phyloP scores from a whole-genome alignment of 1,284 basidiomycete species.

The Apiotrichum porosum region DNA sequence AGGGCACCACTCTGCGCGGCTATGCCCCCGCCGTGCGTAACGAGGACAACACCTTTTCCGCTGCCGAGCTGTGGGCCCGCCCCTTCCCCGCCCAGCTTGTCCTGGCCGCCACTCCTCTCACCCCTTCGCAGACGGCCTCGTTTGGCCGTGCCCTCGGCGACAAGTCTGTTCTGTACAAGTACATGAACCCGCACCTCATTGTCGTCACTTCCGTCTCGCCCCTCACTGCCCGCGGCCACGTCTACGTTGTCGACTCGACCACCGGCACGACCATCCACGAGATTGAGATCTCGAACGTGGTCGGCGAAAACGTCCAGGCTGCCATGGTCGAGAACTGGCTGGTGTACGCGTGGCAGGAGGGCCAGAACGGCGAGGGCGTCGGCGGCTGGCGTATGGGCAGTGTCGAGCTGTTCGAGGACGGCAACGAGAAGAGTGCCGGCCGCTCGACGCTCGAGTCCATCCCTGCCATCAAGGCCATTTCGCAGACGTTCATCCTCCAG shows the following conservation, averaged over 20 bases:
- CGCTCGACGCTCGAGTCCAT: constrained; percentile 61
- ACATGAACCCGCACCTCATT: constrained; percentile 76
- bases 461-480: constrained; percentile 56
- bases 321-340: constrained; percentile 88
- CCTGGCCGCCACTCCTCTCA: constrained; percentile 19
- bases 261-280: constrained; percentile 74
- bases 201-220: constrained; percentile 59
- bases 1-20: constrained; percentile 15
- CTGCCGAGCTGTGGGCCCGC: constrained; percentile 56
- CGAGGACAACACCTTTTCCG: constrained; percentile 5
- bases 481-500: constrained; percentile 69
- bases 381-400: constrained; percentile 69
- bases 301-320: constrained; percentile 56
- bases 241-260: constrained; percentile 71
- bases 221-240: constrained; percentile 48
- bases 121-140: constrained; percentile 61
- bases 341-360: constrained; percentile 63
- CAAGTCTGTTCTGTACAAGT: constrained; percentile 87
- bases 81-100: constrained; percentile 59
- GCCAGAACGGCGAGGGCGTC: constrained; percentile 26
- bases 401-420: constrained; percentile 82
- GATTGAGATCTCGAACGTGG: constrained; percentile 43
- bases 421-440: constrained; percentile 64
- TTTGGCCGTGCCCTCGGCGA: constrained; percentile 80
- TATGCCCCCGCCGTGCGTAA: constrained; percentile 7